Percentiles rank a stretch among this genome's conserved stretches.
phyloP scores from a whole-genome alignment of 768 basidiomycete species.

The Termitomyces sp. region DNA sequence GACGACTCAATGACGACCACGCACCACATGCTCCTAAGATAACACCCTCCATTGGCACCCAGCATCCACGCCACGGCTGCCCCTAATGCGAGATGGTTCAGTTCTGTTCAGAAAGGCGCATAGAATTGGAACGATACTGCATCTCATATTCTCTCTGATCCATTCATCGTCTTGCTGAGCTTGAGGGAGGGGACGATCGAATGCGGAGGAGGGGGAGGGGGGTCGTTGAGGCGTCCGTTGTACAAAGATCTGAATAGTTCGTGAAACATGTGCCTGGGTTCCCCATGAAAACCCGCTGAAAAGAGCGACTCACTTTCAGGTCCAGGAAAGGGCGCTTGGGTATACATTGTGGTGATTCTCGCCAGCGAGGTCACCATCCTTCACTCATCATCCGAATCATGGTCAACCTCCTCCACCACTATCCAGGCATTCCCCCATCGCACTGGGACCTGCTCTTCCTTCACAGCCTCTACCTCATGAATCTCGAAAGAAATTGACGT shows the following conservation, averaged over 20 bases:
- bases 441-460: not conserved
- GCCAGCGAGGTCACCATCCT: not conserved
- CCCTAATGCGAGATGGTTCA: not conserved
- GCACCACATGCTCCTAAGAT: not conserved
- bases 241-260: not conserved
- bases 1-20: slow-evolving; percentile 1
- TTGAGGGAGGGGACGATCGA: not conserved
- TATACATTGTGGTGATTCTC: not conserved
- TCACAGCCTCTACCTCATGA: not conserved
- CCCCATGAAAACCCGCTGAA: not conserved
- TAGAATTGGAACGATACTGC: not conserved
- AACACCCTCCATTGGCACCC: slow-evolving; percentile 1
- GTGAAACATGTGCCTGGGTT: not conserved
- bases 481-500: not conserved
- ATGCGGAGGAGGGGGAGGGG: not conserved
- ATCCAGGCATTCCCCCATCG: not conserved
- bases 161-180: not conserved
- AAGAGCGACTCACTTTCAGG: not conserved
- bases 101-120: not conserved
- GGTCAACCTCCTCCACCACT: not conserved
- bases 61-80: slow-evolving; percentile 8
- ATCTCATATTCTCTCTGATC: too few relatives aligned
- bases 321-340: not conserved
- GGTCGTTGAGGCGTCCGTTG: not conserved
- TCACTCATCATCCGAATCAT: not conserved